A percentile compares a stretch with the other conserved stretches of the same genome.
Evolutionary conservation across 345 rosid genomes (phyloP).

Genomic region (Gynandropsis gynandra): DNA sequence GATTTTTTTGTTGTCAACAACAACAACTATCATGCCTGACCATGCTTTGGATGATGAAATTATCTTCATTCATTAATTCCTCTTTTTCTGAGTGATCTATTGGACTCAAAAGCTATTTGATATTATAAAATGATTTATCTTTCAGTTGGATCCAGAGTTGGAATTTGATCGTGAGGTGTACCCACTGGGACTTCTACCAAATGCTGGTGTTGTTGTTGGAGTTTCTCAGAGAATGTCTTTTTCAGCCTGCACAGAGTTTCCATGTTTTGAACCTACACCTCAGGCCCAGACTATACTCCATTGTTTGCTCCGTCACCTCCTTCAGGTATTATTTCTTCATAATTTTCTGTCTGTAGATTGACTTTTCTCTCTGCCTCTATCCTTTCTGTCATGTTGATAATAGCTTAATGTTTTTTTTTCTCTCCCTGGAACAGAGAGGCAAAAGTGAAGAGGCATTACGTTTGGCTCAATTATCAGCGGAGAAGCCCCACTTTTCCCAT

Average conservation of each 20-base stretch:
- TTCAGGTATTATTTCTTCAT: conserved; percentile 59
- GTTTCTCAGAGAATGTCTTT: conserved; percentile 93
- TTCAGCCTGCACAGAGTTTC: conserved; percentile 96
- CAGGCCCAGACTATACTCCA: conserved; percentile 97
- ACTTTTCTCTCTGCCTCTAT: conserved; percentile 9
- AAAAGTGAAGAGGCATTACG: conserved; percentile 81
- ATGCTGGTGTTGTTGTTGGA: conserved; percentile 92
- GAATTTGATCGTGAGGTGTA: conserved; percentile 97
- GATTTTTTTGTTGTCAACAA: conserved; percentile 1
- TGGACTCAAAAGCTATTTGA: background rate
- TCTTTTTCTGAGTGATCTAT: conserved; percentile 3
- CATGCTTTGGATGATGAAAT: background rate
- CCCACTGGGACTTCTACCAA: conserved; percentile 95
- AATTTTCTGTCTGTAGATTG: conserved; percentile 8
- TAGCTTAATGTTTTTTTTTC: background rate
- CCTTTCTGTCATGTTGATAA: background rate
- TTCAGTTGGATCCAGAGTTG: conserved; percentile 92
- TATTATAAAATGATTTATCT: conserved; percentile 15
- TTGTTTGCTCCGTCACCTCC: conserved; percentile 94
- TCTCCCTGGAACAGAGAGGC: conserved; percentile 47
- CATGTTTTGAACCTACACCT: conserved; percentile 97
- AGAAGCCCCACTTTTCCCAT: conserved; percentile 93
- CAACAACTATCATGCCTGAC: background rate
- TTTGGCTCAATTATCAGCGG: conserved; percentile 82
- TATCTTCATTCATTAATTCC: background rate